Evolutionary conservation across 306 rosid genomes (phyloP), one percentile per base, ranked within the genome.

Genomic region (Cucurbita argyrosperma): DNA sequence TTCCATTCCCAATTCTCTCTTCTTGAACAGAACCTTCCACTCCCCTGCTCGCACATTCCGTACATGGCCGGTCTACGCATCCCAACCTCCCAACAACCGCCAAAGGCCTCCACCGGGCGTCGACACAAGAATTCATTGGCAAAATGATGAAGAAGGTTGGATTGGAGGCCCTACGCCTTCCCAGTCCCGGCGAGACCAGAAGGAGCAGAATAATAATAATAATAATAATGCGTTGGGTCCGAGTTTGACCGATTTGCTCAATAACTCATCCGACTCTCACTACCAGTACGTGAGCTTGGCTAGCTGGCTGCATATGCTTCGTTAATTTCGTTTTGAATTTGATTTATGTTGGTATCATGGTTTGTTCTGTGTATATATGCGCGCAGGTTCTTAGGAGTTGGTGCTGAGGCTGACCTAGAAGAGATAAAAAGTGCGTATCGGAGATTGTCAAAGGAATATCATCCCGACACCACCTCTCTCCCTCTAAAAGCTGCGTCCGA

Each of bases 401-500:
- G 78, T 5, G 86, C 89, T 23, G 96, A 83, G 8, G 91, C 96
- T 0, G 90, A 90, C 58, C 4, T 87, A 61, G 98, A 93, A 80
- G 96, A 86, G 77, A 87, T 93, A 49, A 93, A 93, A 83, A 84
- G 86, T 26, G 92, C 97, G 1, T 90, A 88, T 76, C 60, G 94
- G 54, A 87, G 88, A 78, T 58, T 93, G 50, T 90, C 97, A 30
- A 93, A 93, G 71, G 98, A 93, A 78, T 93, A 88, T 79, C 98
- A 93, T 80, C 98, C 98, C 16, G 98, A 93, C 86, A 93, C 98
- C 50, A 93, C 98, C n/a, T 86, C 94, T 1, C 98, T 93, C 45
- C 98, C 98, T 15, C 82, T 93, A 5, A 86, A 86, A 76, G 76
- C 90, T 8, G 97, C 98, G 4, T 93, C 98, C 0, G 89, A 82